A percentile compares a stretch with the other conserved stretches of the same genome.
Evolutionary conservation across 2,329 filamentous ascomycete species (phyloP).

Genomic region (Aspergillus ochraceus): DNA sequence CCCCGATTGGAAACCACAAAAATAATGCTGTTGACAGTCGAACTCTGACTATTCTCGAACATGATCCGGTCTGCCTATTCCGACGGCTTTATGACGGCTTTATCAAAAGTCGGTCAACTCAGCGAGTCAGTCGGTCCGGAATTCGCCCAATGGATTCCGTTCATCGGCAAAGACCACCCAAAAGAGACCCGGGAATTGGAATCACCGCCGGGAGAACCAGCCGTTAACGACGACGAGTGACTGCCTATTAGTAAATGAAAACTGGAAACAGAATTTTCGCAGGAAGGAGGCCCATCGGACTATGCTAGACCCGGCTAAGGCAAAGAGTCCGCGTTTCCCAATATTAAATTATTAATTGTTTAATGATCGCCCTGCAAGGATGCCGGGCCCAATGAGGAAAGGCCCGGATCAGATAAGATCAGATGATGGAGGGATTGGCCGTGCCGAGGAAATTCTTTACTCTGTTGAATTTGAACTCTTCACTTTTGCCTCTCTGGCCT

Average conservation of each 20-base stretch:
- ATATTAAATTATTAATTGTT: no score
- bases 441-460: slow-evolving; percentile 2
- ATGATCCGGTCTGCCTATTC: no score
- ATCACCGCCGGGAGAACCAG: neutral
- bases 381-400: slow-evolving; percentile 5
- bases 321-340: neutral
- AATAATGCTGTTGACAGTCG: neutral
- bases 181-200: no score
- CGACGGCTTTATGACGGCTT: neutral
- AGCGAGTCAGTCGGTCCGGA: slow-evolving; percentile 4
- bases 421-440: slow-evolving; percentile 7
- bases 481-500: neutral
- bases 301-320: neutral
- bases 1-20: neutral
- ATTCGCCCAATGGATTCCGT: slow-evolving; percentile 14
- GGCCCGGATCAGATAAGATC: slow-evolving; percentile 29
- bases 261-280: slow-evolving; percentile 6
- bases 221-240: neutral
- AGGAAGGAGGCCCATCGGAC: neutral
- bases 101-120: slow-evolving; percentile 9
- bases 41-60: no score
- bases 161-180: slow-evolving; percentile 12
- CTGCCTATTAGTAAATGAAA: slow-evolving; percentile 2
- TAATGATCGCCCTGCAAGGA: neutral
- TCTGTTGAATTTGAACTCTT: no score